phyloP scores from a whole-genome alignment of 441 rosid species.

The Corymbia citriodora region DNA sequence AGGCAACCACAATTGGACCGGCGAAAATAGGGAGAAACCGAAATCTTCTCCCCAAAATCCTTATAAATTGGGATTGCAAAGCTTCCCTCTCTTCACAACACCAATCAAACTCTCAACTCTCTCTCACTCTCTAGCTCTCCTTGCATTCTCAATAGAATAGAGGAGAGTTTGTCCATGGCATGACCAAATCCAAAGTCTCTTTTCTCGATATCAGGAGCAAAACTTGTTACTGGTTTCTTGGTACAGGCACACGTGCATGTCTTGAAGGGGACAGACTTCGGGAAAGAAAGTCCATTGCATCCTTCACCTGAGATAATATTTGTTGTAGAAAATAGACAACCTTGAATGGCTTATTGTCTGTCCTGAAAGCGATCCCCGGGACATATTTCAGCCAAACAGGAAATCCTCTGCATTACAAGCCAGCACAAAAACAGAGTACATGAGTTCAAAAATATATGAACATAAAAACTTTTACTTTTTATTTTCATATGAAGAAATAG shows the following conservation, averaged over 20 bases:
- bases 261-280: neutral
- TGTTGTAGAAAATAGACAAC: neutral
- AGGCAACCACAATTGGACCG: neutral
- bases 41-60: neutral
- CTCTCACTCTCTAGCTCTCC: neutral
- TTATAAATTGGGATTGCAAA: neutral
- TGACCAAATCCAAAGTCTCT: neutral
- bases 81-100: neutral
- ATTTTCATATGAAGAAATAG: neutral
- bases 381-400: slow-evolving; percentile 15
- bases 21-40: neutral
- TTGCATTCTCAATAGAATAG: neutral
- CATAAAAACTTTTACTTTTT: neutral
- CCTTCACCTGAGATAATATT: no score
- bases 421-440: neutral
- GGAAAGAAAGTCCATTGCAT: neutral
- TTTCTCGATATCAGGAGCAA: neutral
- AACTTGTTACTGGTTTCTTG: neutral
- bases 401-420: slow-evolving; percentile 2
- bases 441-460: neutral
- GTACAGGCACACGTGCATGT: neutral
- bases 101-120: neutral
- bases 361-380: slow-evolving; percentile 6
- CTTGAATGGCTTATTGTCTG: slow-evolving; percentile 8
- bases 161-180: neutral